Base-by-base conservation (phyloP, 2,329 filamentous ascomycete genomes). In the Meredithiella fracta region DNA sequence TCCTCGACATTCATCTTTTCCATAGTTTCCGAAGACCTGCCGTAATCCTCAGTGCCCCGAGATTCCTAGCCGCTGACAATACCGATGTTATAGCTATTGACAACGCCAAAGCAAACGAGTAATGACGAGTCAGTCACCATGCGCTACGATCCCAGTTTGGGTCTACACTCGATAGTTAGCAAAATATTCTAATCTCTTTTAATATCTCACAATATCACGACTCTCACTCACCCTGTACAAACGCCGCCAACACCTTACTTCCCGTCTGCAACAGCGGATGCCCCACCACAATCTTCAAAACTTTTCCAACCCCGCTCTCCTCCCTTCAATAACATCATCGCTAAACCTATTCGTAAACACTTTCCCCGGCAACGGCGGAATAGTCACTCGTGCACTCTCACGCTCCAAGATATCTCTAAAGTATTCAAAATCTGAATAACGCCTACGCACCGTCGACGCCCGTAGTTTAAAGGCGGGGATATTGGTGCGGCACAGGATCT, bases 401-500 rank as follows among this genome's bases (percentile, higher is more conserved):
- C 92, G 83, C 78, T 98, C 92, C 59, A 98, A 80, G 61, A 97
- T 94, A 70, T 98, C 92, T 67, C 92, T 86, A 70, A 98, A 98
- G 72, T 95, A 91, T 73, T 98, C 92, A 68, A 98, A 98, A 70
- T 98, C 92, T 57, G 85, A 92, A 75, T 98, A 98, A 54, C 92
- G 87, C 60, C 92, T 83, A 63, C 90, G 88, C 60, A 98, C 92
- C 63, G 82, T 80, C 61, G 83, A 89, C 67, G 86, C 80, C 62
- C 90, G 88, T 64, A 96, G 82, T 74, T 97, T 97, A 79, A 98
- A 98, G 64, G 92, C 90, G 58, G 92, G 92, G 67, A 98, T 98
- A 73, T 98, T 98, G 71, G 92, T 98, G 64, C 86, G 84, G 74
- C 92, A 95, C 64, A 94, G 79, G 66, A 98, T 96, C 71, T 97